Percentiles rank a stretch among this genome's conserved stretches.
phyloP scores from a whole-genome alignment of 305 asterid species.

The Salvia sclarea region DNA sequence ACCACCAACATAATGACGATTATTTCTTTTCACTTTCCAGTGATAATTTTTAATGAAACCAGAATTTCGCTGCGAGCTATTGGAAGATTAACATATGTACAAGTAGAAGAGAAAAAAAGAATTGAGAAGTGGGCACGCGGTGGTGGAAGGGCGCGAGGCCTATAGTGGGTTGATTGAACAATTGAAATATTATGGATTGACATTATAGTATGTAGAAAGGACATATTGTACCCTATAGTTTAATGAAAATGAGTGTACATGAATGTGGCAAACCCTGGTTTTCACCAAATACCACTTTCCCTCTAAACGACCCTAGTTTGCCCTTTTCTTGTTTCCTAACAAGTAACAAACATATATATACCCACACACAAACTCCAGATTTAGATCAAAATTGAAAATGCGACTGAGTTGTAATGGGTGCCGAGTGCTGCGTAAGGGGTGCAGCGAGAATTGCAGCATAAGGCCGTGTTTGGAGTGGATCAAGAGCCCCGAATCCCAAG shows the following conservation, averaged over 20 bases:
- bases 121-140: no score
- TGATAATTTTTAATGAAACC: no score
- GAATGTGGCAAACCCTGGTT: constrained; percentile 55
- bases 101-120: no score
- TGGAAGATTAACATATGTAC: no score
- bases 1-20: no score
- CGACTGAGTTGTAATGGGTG: constrained; percentile 85
- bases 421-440: constrained; percentile 73
- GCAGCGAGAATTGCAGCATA: constrained; percentile 70
- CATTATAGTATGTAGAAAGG: not conserved
- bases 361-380: not conserved
- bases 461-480: constrained; percentile 85
- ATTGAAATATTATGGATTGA: constrained; percentile 10
- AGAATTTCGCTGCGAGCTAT: no score
- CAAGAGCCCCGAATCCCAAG: constrained; percentile 66
- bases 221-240: not conserved
- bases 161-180: not conserved
- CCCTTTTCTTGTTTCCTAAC: not conserved
- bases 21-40: no score
- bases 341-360: not conserved
- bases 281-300: constrained; percentile 34
- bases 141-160: not conserved
- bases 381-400: constrained; percentile 51
- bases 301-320: constrained; percentile 41
- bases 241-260: constrained; percentile 32